Evolutionary conservation across 495 filamentous ascomycete species (phyloP).

Genomic region (Aspergillus bridgeri): DNA sequence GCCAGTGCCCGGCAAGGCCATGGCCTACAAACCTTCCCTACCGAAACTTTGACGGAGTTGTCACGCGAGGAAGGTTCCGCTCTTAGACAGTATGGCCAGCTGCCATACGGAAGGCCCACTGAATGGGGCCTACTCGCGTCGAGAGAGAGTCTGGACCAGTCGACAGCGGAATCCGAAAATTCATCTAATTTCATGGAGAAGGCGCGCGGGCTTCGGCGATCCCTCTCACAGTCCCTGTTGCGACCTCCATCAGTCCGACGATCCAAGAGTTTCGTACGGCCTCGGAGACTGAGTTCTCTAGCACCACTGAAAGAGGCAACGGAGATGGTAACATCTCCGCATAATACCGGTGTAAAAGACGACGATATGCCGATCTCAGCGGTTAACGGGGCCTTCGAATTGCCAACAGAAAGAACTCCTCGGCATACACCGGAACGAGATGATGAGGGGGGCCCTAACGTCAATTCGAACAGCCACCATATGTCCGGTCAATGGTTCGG

Average conservation of each 20-base stretch:
- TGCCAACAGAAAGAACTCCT: slow-evolving; percentile 41
- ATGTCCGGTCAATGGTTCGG: slow-evolving; percentile 34
- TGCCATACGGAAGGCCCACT: slow-evolving; percentile 36
- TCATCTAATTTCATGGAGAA: slow-evolving; percentile 26
- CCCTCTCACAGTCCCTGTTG: slow-evolving; percentile 31
- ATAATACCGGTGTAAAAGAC: slow-evolving; percentile 17
- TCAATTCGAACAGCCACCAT: slow-evolving; percentile 31
- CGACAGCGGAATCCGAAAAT: slow-evolving; percentile 23
- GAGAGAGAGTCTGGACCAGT: slow-evolving; percentile 31
- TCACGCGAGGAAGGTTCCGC: slow-evolving; percentile 34
- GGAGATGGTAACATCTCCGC: slow-evolving; percentile 14
- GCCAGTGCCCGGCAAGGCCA: slow-evolving; percentile 26
- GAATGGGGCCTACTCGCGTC: slow-evolving; percentile 47
- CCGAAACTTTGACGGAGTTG: slow-evolving; percentile 36
- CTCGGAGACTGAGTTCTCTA: slow-evolving; percentile 30
- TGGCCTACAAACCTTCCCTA: slow-evolving; percentile 25
- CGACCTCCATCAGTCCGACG: slow-evolving; percentile 30
- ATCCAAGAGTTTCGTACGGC: slow-evolving; percentile 18
- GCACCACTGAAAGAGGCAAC: slow-evolving; percentile 28
- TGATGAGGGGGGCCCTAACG: slow-evolving; percentile 19
- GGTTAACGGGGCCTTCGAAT: slow-evolving; percentile 38
- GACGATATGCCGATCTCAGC: slow-evolving; percentile 38
- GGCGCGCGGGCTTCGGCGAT: slow-evolving; percentile 13
- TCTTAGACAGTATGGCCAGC: slow-evolving; percentile 35
- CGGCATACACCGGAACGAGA: slow-evolving; percentile 40